Evolutionary conservation across 768 basidiomycete species (phyloP), one percentile per base, ranked within the genome.

Genomic region (Rhizopogon vinicolor): DNA sequence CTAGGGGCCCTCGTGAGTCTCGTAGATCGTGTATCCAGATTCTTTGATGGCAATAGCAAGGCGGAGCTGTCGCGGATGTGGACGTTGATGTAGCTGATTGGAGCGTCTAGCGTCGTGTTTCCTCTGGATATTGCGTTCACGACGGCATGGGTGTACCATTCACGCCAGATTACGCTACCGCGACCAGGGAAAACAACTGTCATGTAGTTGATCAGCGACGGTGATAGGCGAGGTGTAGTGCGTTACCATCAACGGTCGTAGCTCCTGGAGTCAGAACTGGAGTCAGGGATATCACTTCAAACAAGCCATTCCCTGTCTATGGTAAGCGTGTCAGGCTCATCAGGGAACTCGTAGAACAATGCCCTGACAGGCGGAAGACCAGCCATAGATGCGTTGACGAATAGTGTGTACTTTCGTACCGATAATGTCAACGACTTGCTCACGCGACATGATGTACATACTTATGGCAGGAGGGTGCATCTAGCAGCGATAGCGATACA

Each of bases 271-370:
- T 25, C 22, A 3, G 25, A 25, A 25, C 88, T 0, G 88, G 87
- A 0, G 89, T 89, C 51, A 92, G 92, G 79, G 48, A 93, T 77
- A 59, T 86, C 79, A 16, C 76, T 56, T 13, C 91, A 90, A 41
- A 92, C 68, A 60, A 92, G 62, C 74, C 87, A 93, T 66, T 92
- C 91, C 22, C 73, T 68, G 61, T 87, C 84, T 9, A 87, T 68
- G 29, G 68, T 71, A 55, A 85, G 85, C 1, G 86, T 66, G 57
- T 86, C 83, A 0, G 83, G 79, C 58, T 89, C 83, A 42, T 85
- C 71, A 0, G 86, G 86, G 73, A 89, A 91, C 65, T 91, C 86
- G 62, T 80, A 91, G 77, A 89, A 90, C 29, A 91, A 75, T 5
- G 91, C 85, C 39, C 84, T 82, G 39, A 91, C 72, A 12, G 86